Conservation (phyloP, 352 stramenopile species). For the Globisporangium abappressorium region DNA sequence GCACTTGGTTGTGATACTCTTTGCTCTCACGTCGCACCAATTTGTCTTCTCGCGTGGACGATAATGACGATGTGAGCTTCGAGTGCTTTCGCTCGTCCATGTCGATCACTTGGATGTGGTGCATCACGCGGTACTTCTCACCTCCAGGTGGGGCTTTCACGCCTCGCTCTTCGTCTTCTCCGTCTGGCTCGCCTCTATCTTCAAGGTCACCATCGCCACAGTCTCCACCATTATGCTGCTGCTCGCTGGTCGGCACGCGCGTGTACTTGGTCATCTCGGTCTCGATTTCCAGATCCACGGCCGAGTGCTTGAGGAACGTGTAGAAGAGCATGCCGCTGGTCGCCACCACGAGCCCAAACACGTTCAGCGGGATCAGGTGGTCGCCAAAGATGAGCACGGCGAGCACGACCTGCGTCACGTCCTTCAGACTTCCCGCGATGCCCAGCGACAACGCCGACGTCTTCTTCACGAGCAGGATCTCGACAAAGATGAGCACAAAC, state of each 20-base stretch:
- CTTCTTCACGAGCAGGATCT: slow-evolving; percentile 80
- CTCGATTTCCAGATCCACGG: slow-evolving; percentile 15
- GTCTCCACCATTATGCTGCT: background rate
- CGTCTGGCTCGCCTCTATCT: background rate
- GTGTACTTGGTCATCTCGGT: slow-evolving; percentile 28
- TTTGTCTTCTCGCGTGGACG: slow-evolving; percentile 21
- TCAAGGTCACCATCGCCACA: background rate
- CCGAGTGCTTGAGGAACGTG: slow-evolving; percentile 65
- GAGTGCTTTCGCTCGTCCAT: slow-evolving; percentile 14
- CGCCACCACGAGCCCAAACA: slow-evolving; percentile 61
- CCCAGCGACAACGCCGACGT: slow-evolving; percentile 78
- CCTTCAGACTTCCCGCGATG: slow-evolving; percentile 79
- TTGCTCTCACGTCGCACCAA: slow-evolving; percentile 64
- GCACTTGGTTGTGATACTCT: slow-evolving; percentile 29
- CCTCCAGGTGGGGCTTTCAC: background rate
- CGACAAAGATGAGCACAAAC: slow-evolving; percentile 79
- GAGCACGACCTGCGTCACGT: slow-evolving; percentile 77
- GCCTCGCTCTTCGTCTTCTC: background rate
- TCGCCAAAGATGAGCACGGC: slow-evolving; percentile 78
- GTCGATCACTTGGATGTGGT: slow-evolving; percentile 21
- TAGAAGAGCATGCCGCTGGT: slow-evolving; percentile 78
- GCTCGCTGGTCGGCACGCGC: slow-evolving; percentile 27
- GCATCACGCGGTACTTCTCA: slow-evolving; percentile 9
- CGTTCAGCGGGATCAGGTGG: slow-evolving; percentile 57
- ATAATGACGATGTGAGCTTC: slow-evolving; percentile 11